Evolutionary conservation across 2,329 filamentous ascomycete genomes (phyloP).

Genomic region (Cladosporium phlei): DNA sequence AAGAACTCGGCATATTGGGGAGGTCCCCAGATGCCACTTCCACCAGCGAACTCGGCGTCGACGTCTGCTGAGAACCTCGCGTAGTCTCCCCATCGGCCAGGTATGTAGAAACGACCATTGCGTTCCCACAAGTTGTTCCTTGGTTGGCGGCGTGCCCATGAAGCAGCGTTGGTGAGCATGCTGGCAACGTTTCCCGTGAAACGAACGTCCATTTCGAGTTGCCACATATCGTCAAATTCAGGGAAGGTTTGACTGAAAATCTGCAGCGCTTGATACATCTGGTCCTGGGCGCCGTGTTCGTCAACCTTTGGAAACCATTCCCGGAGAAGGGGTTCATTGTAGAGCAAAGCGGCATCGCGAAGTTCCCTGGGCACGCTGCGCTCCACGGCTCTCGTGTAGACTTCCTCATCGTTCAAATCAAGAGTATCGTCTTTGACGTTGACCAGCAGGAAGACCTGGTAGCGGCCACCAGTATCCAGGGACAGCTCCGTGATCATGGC

Average conservation of each 20-base stretch:
- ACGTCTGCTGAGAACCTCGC: slow-evolving; percentile 1
- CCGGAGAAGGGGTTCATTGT: slow-evolving; percentile 83
- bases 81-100: slow-evolving; percentile 51
- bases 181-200: slow-evolving; percentile 63
- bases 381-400: slow-evolving; percentile 49
- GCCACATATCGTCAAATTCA: slow-evolving; percentile 57
- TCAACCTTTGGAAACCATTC: slow-evolving; percentile 60
- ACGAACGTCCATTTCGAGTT: slow-evolving; percentile 80
- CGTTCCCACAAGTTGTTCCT: slow-evolving; percentile 67
- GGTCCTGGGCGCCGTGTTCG: slow-evolving; percentile 66
- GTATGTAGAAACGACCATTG: slow-evolving; percentile 66
- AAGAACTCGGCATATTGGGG: slow-evolving; percentile 50
- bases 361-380: slow-evolving; percentile 67
- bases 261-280: slow-evolving; percentile 63
- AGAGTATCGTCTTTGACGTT: slow-evolving; percentile 71
- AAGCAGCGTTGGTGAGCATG: slow-evolving; percentile 39
- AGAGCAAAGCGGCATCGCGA: slow-evolving; percentile 78
- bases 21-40: slow-evolving; percentile 58
- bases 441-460: slow-evolving; percentile 75
- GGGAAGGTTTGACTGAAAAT: slow-evolving; percentile 43
- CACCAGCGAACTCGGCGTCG: slow-evolving; percentile 54
- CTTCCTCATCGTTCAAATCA: slow-evolving; percentile 67
- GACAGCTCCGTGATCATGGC: slow-evolving; percentile 78
- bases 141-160: slow-evolving; percentile 60
- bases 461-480: slow-evolving; percentile 73